Base-by-base conservation (phyloP, 768 basidiomycete genomes). In the Rhizopogon vulgaris region DNA sequence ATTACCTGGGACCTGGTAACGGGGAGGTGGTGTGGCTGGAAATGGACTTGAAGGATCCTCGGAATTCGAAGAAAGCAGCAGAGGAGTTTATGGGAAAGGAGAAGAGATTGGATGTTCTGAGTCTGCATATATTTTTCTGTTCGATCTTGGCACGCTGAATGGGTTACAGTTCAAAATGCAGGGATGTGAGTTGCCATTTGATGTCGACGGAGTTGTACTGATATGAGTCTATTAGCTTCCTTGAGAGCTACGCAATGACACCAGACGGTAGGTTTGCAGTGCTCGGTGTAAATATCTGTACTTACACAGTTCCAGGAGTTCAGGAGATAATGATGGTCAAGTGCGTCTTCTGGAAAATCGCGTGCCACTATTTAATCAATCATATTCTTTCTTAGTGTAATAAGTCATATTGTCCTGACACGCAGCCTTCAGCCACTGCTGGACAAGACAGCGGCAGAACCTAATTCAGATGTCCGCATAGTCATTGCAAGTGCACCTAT, bases 391-490 rank as follows among this genome's bases (percentile, higher is more conserved):
- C 27, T 38, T 64, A 65, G 79, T 65, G 68, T 79, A 68, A 55
- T 86, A 66, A 49, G 80, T 67, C 82, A 82, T 62, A 61, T 80
- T 50, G 72, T 78, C 12, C 74, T 85, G 54, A 84, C 80, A 8
- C 64, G 71, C 18, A 71, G 74, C 3, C 71, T 85, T 6, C 69
- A 83, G 36, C 79, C 83, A 2, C 60, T 83, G 2, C 59, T 85
- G 42, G 67, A 65, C 38, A 63, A 69, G 48, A 85, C 85, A 1
- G 76, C 80, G 0, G 56, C 69, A 15, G 63, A 73, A 41, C 64
- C 72, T 0, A 66, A 67, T 22, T 72, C 80, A 0, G 85, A 86
- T 53, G 83, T 84, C 42, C 77, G 84, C 15, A 71, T 87, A 12
- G 71, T 85, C 9, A 75, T 78, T 50, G 83, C 84, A 53, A 38